Base-by-base conservation (phyloP, 2,329 filamentous ascomycete species). In the Cladosporium phlei region DNA sequence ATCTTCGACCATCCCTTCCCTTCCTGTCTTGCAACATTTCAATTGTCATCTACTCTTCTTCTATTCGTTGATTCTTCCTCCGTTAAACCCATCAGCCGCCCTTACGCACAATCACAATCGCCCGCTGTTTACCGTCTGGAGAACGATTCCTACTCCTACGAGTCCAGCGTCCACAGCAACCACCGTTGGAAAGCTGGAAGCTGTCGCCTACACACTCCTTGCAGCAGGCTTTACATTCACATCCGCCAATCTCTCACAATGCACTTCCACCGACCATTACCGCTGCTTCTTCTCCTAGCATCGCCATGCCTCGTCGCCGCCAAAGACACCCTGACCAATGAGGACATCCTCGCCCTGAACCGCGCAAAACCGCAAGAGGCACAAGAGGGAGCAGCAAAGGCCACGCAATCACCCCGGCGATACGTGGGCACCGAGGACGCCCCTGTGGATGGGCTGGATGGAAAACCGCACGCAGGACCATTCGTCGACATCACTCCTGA, bases 401-500 rank as follows among this genome's bases (percentile, higher is more conserved):
- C 51, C 55, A 40, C 57, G 60, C 17, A 56, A 55, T 37, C 59
- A 55, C 49, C 58, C 9, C 66, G 69, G 50, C 54, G 55, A 29
- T 64, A 63, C 25, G 52, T 63, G 20, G 80, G 79, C 44, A 83
- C 81, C 42, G 89, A 89, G 65, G 84, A 93, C 71, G 88, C 86
- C 47, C 91, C 91, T 0, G 84, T 96, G 16, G 93, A 97, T 64
- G 90, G 90, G 35, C 85, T 86, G 59, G 93, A 97, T 69, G 93
- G 93, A 38, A 93, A 90, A 70, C 93, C 93, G 37, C 91, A 96
- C 63, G 80, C 84, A 16, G 93, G 93, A 2, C 93, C 93, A 2
- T 83, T 79, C 61, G 82, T 90, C 48, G 80, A 83, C 52, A 77
- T 65, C 34, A 63, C 64, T 8, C 57, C 62, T 5, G 62, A 64